These are phyloP conservation scores for Arthrobotrys iridis DNA, from an alignment of 2,329 filamentous ascomycete species.

Conservation along the genomic window DNA sequence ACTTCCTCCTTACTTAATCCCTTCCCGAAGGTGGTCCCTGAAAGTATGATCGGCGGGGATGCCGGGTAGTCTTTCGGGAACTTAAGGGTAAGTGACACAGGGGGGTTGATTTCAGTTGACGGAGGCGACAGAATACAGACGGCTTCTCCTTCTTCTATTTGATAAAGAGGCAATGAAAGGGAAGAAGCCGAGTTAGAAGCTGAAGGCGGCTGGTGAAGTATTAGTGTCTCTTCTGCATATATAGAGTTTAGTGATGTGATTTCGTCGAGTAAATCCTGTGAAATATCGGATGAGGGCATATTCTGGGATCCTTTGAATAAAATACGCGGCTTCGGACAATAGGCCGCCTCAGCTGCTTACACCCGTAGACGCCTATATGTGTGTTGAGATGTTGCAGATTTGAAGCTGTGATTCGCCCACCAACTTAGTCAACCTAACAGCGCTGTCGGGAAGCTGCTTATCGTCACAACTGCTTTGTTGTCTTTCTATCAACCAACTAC, in stretches of 20 bases:
- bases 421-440: neutral
- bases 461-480: conserved; percentile 24
- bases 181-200: neutral
- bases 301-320: neutral
- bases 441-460: conserved; percentile 32
- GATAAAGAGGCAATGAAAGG: neutral
- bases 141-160: conserved; percentile 55
- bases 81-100: conserved; percentile 67
- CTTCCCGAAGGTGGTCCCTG: conserved; percentile 79
- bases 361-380: conserved; percentile 23
- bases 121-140: conserved; percentile 75
- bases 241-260: conserved; percentile 85
- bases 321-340: neutral
- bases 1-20: conserved; percentile 70
- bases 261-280: conserved; percentile 72
- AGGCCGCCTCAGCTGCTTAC: conserved; percentile 2
- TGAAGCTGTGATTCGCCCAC: conserved; percentile 49
- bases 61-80: conserved; percentile 81
- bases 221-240: conserved; percentile 65
- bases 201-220: conserved; percentile 60
- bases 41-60: conserved; percentile 75
- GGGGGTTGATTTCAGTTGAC: conserved; percentile 67
- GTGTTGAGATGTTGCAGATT: conserved; percentile 35
- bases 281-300: conserved; percentile 33
- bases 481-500: conserved; percentile 7